These are phyloP conservation scores for Clavispora asparagi DNA, from an alignment of 805 yeast genomes.

Conservation along the genomic window DNA sequence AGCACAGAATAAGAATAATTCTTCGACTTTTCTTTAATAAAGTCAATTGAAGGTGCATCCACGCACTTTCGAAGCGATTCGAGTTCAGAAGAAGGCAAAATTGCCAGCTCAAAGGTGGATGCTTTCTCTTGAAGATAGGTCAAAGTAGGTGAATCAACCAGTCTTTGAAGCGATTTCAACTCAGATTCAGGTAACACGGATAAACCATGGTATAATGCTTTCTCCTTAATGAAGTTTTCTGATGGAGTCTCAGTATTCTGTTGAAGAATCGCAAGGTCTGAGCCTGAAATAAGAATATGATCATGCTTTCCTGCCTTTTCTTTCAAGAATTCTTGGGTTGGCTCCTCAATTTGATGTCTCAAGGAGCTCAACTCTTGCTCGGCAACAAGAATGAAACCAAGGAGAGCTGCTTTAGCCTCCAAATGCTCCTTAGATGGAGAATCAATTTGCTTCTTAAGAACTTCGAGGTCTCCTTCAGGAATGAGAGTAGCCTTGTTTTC, in stretches of 20 bases:
- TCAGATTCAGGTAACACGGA: slow-evolving; percentile 3
- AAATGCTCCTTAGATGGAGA: slow-evolving; percentile 11
- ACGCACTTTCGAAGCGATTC: background rate
- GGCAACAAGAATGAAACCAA: slow-evolving; percentile 14
- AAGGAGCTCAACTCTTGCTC: slow-evolving; percentile 7
- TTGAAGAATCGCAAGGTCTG: background rate
- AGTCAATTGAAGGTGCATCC: background rate
- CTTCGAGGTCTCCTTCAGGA: background rate
- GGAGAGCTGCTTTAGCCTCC: slow-evolving; percentile 10
- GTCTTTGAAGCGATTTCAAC: background rate
- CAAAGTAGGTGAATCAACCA: background rate
- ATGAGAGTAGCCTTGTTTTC: slow-evolving; percentile 3
- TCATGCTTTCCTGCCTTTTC: background rate
- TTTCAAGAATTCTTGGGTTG: slow-evolving; percentile 15
- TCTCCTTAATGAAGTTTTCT: slow-evolving; percentile 1
- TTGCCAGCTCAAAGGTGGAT: background rate
- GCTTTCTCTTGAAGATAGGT: background rate
- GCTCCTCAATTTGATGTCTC: slow-evolving; percentile 4
- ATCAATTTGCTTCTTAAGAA: background rate
- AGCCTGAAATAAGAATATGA: background rate
- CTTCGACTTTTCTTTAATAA: background rate
- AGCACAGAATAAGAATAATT: slow-evolving; percentile 8
- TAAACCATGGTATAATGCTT: slow-evolving; percentile 4
- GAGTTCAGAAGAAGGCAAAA: background rate
- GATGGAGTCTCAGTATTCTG: background rate